phyloP scores from a whole-genome alignment of 1,284 basidiomycete genomes.

The Fistulinella cinereoalba region DNA sequence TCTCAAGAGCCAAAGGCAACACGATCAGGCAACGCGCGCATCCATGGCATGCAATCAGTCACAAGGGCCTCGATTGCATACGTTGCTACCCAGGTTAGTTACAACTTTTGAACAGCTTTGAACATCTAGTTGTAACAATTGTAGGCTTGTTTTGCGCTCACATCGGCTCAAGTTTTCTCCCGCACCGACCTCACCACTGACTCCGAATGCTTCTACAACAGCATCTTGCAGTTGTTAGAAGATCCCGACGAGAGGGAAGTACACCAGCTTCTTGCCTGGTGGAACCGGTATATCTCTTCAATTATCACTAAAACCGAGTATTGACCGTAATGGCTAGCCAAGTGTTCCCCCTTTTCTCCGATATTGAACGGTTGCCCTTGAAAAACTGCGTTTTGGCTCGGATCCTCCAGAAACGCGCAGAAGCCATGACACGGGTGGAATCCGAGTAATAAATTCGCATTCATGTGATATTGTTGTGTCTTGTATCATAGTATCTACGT shows the following conservation, averaged over 20 bases:
- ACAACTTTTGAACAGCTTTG: background rate
- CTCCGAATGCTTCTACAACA: constrained; percentile 1
- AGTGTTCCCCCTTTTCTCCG: background rate
- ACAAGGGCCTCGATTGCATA: constrained; percentile 3
- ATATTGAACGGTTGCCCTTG: background rate
- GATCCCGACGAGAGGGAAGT: constrained; percentile 1
- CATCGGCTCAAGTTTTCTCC: constrained; percentile 3
- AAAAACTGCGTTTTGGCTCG: background rate
- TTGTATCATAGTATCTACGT: too few species aligned
- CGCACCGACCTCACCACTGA: background rate
- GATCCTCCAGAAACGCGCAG: background rate
- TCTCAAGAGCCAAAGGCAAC: constrained; percentile 3
- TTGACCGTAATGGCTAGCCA: too few species aligned
- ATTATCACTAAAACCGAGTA: background rate
- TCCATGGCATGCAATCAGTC: constrained; percentile 2
- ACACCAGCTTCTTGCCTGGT: background rate
- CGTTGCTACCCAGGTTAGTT: constrained; percentile 1
- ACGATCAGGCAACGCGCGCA: background rate
- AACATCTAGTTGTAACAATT: too few species aligned
- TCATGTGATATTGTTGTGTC: too few species aligned
- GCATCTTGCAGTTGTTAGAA: background rate
- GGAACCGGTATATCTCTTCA: constrained; percentile 1
- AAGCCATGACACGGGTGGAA: too few species aligned
- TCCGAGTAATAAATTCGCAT: too few species aligned
- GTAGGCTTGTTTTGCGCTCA: background rate